Base-by-base conservation (phyloP, 148 eudicot species). In the Suaeda aralocaspica region DNA sequence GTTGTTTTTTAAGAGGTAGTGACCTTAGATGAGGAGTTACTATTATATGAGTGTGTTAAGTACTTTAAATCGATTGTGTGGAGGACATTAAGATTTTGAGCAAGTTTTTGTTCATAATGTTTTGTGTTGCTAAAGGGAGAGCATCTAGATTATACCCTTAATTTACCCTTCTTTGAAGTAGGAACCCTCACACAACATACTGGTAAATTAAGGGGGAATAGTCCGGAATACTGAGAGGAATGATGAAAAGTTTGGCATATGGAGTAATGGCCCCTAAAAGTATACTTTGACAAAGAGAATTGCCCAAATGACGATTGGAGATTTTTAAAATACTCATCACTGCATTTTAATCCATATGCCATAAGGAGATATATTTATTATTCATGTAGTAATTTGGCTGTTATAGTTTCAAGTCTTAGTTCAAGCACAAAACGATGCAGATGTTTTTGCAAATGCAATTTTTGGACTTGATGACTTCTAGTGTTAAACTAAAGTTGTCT, bases 401-500 rank as follows among this genome's bases (percentile, higher is more conserved):
- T 44, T 45, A 0, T 26, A 5, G 15, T 46, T 42, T 24, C 55
- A 45, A 19, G 30, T 30, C 15, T 33, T 19, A 48, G 15, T 28
- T n/a, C 26, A 24, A 71, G 42, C 19, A 30, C 21, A 2, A 24
- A 67, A 49, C 33, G 19, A 4, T 1, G 29, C 25, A 39, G 25
- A 50, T 59, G 33, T 24, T 68, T 53, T 29, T 39, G 44, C 57
- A 51, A 24, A 4, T 52, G 31, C 39, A 9, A 42, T 22, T 6
- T 46, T 24, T 42, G 15, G 34, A 42, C 29, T 44, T 62, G 42
- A 29, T 57, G 22, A 59, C 44, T 68, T 55, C 72, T 66, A 59
- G 72, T 64, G 67, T 56, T n/a, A n/a, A n/a, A n/a, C n/a, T n/a
- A 59, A 68, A 42, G 15, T 29, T 60, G 34, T 70, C 42, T 70